Percentiles rank a stretch among this genome's conserved stretches.
Evolutionary conservation across 2,329 filamentous ascomycete species (phyloP).

Genomic region (Botryotinia narcissicola): DNA sequence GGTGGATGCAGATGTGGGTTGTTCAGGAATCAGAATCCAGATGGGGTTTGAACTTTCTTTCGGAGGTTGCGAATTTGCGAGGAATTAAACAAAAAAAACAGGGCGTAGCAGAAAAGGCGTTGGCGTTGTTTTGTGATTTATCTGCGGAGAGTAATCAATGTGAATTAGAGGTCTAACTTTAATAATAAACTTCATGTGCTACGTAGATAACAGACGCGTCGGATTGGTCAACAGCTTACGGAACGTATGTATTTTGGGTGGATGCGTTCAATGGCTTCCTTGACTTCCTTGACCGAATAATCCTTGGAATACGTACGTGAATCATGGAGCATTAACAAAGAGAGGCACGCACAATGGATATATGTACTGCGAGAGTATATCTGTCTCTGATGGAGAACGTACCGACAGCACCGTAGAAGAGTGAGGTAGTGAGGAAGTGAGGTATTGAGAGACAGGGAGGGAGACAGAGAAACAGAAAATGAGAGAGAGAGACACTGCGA

Average conservation of each 20-base stretch:
- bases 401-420: background rate
- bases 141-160: slow-evolving; percentile 13
- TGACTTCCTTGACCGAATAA: slow-evolving; percentile 5
- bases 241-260: background rate
- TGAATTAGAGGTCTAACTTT: slow-evolving; percentile 8
- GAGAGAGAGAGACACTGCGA: background rate
- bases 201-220: slow-evolving; percentile 14
- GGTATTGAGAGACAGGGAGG: background rate
- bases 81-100: background rate
- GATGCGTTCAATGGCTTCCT: slow-evolving; percentile 7
- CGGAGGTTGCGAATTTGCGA: slow-evolving; percentile 16
- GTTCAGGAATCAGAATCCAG: background rate
- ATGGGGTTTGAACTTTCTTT: slow-evolving; percentile 5
- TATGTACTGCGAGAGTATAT: background rate
- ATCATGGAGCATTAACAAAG: slow-evolving; percentile 6
- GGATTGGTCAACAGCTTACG: slow-evolving; percentile 19
- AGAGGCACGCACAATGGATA: background rate
- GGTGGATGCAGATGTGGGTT: background rate
- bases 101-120: slow-evolving; percentile 5
- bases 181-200: slow-evolving; percentile 3
- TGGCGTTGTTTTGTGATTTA: slow-evolving; percentile 6
- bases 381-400: background rate
- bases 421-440: background rate
- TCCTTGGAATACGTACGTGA: slow-evolving; percentile 5
- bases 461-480: background rate